Base-by-base conservation (phyloP, 2,329 filamentous ascomycete genomes). In the Verticillium nubilum region DNA sequence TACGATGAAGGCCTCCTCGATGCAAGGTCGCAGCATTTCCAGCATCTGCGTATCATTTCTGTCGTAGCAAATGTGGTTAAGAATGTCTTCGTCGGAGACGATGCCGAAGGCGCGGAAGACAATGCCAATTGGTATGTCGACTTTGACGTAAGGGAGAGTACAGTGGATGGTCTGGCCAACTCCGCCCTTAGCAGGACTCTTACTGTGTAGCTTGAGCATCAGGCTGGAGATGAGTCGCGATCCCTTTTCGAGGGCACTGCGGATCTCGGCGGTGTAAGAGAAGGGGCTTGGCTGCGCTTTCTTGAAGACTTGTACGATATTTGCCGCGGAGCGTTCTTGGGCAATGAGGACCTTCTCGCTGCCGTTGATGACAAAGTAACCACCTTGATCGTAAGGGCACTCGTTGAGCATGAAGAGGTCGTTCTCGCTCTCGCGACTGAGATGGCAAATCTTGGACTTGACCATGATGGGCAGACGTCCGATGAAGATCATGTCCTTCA, bases 361-460 rank as follows among this genome's bases (percentile, higher is more conserved):
- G 52, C 95, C 95, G 77, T 99, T 99, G 82, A 99, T 99, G 68
- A 99, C 92, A 71, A 99, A 99, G 76, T 99, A 99, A 65, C 95
- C 95, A 66, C 95, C 95, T 71, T 97, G 95, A 70, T 99, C 95
- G 74, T 97, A 99, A 0, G 95, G 95, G 67, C 95, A 99, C 76
- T 99, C 95, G 71, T 97, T 97, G 74, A 96, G 88, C 54, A 90
- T 83, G 72, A 96, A 98, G 1, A 99, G 82, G 56, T 91, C 89
- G 58, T 95, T 88, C 65, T 98, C 94, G 55, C 86, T 85, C 70
- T 96, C 86, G 66, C 89, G 88, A 66, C 90, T 90, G 66, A 99
- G 77, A 65, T 96, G 91, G 75, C 95, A 99, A 67, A 96, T 95
- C 74, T 94, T 91, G 29, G 93, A 97, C 78, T 97, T 97, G 68